Base-by-base conservation (phyloP, 129 eudicot genomes). In the Pittosporum tobira region DNA sequence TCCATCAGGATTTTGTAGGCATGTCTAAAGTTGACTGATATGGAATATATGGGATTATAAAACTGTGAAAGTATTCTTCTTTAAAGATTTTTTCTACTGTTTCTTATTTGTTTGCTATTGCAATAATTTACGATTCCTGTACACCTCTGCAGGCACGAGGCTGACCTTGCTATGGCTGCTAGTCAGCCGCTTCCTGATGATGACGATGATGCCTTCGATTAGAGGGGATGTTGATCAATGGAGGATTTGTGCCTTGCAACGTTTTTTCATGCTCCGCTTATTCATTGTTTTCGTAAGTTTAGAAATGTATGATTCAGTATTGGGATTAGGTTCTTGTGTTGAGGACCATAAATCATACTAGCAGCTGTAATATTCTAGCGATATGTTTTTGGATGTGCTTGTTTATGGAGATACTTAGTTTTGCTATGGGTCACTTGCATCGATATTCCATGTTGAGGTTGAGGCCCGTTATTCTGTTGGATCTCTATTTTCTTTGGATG, bases 141-240 rank as follows among this genome's bases (percentile, higher is more conserved):
- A 18, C 22, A n/a, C 4, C 25, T 19, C 37, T 61, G 71, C 61
- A 73, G 73, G 65, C 64, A 61, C 48, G 73, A 73, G 48, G 47
- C 48, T 2, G 59, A 67, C 29, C 42, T 67, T 3, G 5, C 15
- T 28, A 6, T 2, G 4, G 66, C 69, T 8, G 22, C 51, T 6
- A 54, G 25, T 5, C 61, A 56, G 53, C 74, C 69, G 4, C 74
- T 67, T 51, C 70, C 69, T 18, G 79, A 67, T 55, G 74, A 73
- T 16, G 74, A 67, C 62, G 79, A 71, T 57, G 77, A 63, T 5
- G 54, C 66, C 54, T 62, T 67, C 25, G 52, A 71, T 14, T 34
- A 52, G 34, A 53, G 40, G n/a, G 59, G 18, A 53, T 26, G 5
- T 15, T 15, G 20, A 19, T 31, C 16, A 10, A 4, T 28, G 21